Evolutionary conservation across 2,329 filamentous ascomycete species (phyloP).

Genomic region (Penicillium glabrum): DNA sequence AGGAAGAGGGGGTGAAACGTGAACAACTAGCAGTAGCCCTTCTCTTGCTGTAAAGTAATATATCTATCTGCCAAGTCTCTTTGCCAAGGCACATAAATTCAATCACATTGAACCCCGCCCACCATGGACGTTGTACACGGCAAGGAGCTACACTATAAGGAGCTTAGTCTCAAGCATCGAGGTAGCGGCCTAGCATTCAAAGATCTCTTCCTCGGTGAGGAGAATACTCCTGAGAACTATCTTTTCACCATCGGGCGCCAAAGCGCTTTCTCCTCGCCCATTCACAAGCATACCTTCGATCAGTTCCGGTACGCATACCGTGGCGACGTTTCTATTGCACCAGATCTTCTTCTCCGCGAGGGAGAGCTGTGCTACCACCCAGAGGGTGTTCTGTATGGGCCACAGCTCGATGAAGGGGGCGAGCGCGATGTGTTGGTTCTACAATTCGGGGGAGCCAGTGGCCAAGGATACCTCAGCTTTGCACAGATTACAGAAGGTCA

Average conservation of each 20-base stretch:
- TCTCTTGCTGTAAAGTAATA: too few relatives aligned
- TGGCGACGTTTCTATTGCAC: conserved; percentile 9
- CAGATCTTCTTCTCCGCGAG: conserved; percentile 7
- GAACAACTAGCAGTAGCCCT: too few relatives aligned
- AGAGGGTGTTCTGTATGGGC: conserved; percentile 20
- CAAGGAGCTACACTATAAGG: conserved; percentile 10
- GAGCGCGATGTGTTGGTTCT: conserved; percentile 15
- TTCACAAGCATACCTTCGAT: conserved; percentile 23
- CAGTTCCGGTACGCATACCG: conserved; percentile 19
- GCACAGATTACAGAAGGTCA: conserved; percentile 4
- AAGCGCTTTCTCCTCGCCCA: conserved; percentile 17
- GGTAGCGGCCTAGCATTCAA: conserved; percentile 15
- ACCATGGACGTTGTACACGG: conserved; percentile 17
- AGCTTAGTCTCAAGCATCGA: conserved; percentile 14
- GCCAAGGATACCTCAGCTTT: conserved; percentile 13
- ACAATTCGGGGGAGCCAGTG: conserved; percentile 19
- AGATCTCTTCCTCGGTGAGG: conserved; percentile 9
- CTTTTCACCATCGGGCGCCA: conserved; percentile 13
- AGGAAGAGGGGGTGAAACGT: too few relatives aligned
- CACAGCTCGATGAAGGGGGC: conserved; percentile 13
- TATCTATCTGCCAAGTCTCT: too few relatives aligned
- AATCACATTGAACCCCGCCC: too few relatives aligned
- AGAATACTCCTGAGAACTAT: conserved; percentile 14
- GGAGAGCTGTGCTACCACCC: conserved; percentile 24
- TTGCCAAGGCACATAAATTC: too few relatives aligned